Percentiles rank a stretch among this genome's conserved stretches.
Evolutionary conservation across 108 stramenopile species (phyloP).

Genomic region (Chaetoceros muelleri): DNA sequence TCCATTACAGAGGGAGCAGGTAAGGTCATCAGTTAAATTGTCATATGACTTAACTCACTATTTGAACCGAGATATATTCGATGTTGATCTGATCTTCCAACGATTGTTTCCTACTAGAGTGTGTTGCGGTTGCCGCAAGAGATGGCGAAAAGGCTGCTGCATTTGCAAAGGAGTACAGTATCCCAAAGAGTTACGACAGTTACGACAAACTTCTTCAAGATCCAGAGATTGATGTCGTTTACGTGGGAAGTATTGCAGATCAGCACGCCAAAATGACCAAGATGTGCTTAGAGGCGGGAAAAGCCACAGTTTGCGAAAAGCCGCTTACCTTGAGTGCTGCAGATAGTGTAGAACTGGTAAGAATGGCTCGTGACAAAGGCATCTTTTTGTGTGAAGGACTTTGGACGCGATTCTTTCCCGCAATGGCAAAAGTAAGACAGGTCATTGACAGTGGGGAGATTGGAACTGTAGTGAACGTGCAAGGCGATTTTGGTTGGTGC

Average conservation of each 20-base stretch:
- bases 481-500: conserved; percentile 40
- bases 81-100: background rate
- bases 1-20: conserved; percentile 15
- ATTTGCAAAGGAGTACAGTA: conserved; percentile 32
- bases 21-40: too few species aligned
- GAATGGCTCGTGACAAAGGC: conserved; percentile 14
- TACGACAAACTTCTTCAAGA: conserved; percentile 28
- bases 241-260: conserved; percentile 41
- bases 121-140: conserved; percentile 25
- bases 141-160: conserved; percentile 10
- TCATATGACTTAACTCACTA: background rate
- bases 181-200: conserved; percentile 13
- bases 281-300: conserved; percentile 22
- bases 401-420: conserved; percentile 48
- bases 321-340: conserved; percentile 29
- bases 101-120: background rate
- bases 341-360: conserved; percentile 17
- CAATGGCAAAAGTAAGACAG: conserved; percentile 30
- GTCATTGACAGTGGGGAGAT: conserved; percentile 25
- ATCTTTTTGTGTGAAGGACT: conserved; percentile 41
- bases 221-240: conserved; percentile 38
- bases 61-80: background rate
- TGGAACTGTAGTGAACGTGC: conserved; percentile 29
- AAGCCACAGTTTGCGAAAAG: conserved; percentile 37
- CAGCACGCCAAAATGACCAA: conserved; percentile 27